A percentile compares a stretch with the other conserved stretches of the same genome.
These are phyloP conservation scores for Triangularia verruculosa DNA, from an alignment of 2,329 filamentous ascomycete species.

Conservation along the genomic window DNA sequence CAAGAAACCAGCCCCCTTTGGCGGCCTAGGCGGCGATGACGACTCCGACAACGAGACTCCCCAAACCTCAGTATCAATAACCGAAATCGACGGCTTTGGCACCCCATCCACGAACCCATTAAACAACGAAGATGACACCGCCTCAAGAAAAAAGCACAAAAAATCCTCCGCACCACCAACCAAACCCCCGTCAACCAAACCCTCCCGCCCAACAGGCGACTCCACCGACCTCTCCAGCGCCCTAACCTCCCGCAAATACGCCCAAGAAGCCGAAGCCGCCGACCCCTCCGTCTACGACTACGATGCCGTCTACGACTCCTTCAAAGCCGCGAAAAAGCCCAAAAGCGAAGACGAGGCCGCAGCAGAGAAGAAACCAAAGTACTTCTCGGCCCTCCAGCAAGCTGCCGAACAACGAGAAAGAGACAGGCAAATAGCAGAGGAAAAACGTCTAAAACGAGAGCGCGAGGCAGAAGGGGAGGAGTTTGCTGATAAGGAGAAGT, in stretches of 20 bases:
- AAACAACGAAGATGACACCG: slow-evolving; percentile 13
- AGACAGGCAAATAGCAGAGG: slow-evolving; percentile 73
- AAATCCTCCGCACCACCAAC: slow-evolving; percentile 30
- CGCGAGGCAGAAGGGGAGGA: slow-evolving; percentile 77
- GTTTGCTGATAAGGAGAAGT: slow-evolving; percentile 79
- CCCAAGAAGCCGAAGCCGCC: slow-evolving; percentile 61
- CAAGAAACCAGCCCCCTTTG: slow-evolving; percentile 54
- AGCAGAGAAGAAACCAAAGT: slow-evolving; percentile 66
- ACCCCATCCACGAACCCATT: slow-evolving; percentile 26
- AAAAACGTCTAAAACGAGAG: slow-evolving; percentile 75
- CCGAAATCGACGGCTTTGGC: slow-evolving; percentile 55
- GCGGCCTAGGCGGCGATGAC: slow-evolving; percentile 56
- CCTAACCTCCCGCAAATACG: slow-evolving; percentile 60
- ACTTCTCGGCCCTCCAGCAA: slow-evolving; percentile 71
- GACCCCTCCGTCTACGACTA: slow-evolving; percentile 83
- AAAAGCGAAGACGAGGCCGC: slow-evolving; percentile 47
- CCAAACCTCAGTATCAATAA: slow-evolving; percentile 52
- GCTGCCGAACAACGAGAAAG: slow-evolving; percentile 75
- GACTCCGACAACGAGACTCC: slow-evolving; percentile 42
- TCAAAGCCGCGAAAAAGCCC: slow-evolving; percentile 60
- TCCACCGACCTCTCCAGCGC: slow-evolving; percentile 66
- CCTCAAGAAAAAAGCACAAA: slow-evolving; percentile 31
- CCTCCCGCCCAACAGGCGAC: slow-evolving; percentile 28
- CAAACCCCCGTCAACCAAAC: slow-evolving; percentile 31
- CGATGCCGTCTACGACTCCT: slow-evolving; percentile 75